A percentile compares a stretch with the other conserved stretches of the same genome.
phyloP scores from a whole-genome alignment of 2,329 filamentous ascomycete genomes.

The Grosmannia clavigera region DNA sequence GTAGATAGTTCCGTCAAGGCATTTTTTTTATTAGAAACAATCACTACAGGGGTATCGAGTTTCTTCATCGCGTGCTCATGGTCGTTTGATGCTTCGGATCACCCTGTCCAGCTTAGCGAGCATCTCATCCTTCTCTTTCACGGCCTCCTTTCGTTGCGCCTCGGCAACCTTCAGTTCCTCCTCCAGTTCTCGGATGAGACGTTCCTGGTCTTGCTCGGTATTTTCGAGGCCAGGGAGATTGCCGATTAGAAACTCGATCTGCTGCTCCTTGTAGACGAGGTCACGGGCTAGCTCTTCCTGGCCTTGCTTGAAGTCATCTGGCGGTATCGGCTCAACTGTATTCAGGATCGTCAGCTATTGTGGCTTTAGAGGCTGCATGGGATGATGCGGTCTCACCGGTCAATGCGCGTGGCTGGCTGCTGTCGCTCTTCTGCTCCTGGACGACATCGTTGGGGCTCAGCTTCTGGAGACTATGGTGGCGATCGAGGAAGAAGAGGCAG shows the following conservation, averaged over 20 bases:
- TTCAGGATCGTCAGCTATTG: conserved; percentile 3
- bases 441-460: conserved; percentile 46
- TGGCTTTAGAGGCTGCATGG: not conserved
- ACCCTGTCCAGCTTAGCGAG: conserved; percentile 47
- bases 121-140: conserved; percentile 51
- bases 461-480: conserved; percentile 53
- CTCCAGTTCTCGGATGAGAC: conserved; percentile 51
- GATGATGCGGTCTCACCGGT: conserved; percentile 4
- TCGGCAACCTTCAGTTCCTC: conserved; percentile 53
- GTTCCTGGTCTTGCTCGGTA: conserved; percentile 65
- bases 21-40: not conserved
- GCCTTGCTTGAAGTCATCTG: conserved; percentile 53
- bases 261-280: conserved; percentile 67
- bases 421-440: conserved; percentile 35
- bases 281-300: conserved; percentile 65
- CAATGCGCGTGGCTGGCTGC: conserved; percentile 9
- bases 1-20: not conserved
- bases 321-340: conserved; percentile 46
- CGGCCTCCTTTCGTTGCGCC: conserved; percentile 46
- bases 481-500: conserved; percentile 52
- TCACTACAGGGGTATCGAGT: conserved; percentile 5
- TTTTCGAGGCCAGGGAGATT: conserved; percentile 65
- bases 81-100: conserved; percentile 46
- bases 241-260: conserved; percentile 67
- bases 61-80: conserved; percentile 23